A percentile compares a stretch with the other conserved stretches of the same genome.
These are phyloP conservation scores for Hansenula lynferdii DNA, from an alignment of 1,139 yeast species.

Conservation along the genomic window DNA sequence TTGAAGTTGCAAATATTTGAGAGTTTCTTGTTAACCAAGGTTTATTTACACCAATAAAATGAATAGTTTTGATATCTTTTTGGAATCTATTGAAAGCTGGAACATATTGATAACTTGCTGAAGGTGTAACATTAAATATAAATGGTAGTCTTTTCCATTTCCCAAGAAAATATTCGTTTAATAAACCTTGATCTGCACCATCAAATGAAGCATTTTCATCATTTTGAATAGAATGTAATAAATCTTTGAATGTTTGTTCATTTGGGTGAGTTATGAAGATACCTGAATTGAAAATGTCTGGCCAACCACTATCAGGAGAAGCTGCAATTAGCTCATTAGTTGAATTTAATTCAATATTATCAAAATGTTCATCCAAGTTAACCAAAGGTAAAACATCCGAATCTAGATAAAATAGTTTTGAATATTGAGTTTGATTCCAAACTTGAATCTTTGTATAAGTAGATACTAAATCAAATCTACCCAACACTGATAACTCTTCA, in stretches of 20 bases:
- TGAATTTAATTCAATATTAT: constrained; percentile 32
- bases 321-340: constrained; percentile 41
- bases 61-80: constrained; percentile 55
- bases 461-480: constrained; percentile 66
- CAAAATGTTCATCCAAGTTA: constrained; percentile 36
- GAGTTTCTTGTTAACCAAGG: constrained; percentile 58
- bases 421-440: constrained; percentile 60
- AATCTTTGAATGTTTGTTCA: constrained; percentile 35
- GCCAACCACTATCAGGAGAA: constrained; percentile 90
- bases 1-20: constrained; percentile 2
- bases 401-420: constrained; percentile 68
- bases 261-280: constrained; percentile 66
- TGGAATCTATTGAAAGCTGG: constrained; percentile 72
- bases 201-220: constrained; percentile 57
- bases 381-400: constrained; percentile 72
- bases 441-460: constrained; percentile 70
- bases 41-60: constrained; percentile 75
- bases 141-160: constrained; percentile 73
- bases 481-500: constrained; percentile 39
- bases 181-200: constrained; percentile 92
- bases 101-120: constrained; percentile 68
- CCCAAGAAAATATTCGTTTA: constrained; percentile 69
- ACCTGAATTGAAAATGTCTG: constrained; percentile 91
- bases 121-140: constrained; percentile 78
- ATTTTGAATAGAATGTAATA: constrained; percentile 33